Conservation (phyloP, 495 filamentous ascomycete genomes). For the Rhypophila decipiens region DNA sequence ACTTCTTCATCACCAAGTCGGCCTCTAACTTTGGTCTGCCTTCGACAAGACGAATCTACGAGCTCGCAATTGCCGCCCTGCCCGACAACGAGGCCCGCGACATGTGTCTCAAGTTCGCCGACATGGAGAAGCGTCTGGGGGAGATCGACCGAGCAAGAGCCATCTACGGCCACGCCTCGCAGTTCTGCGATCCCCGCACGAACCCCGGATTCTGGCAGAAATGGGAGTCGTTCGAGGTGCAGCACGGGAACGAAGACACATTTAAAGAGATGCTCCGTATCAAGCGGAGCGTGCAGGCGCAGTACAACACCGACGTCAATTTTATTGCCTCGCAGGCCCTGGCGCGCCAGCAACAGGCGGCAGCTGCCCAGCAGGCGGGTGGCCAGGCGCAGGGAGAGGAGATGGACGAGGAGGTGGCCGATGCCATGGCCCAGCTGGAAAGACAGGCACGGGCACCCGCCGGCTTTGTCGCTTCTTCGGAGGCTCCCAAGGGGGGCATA, state of each 20-base stretch:
- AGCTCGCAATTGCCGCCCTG: conserved; percentile 83
- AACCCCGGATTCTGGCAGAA: conserved; percentile 88
- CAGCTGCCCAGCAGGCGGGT: conserved; percentile 34
- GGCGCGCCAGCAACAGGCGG: conserved; percentile 61
- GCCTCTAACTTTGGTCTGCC: conserved; percentile 96
- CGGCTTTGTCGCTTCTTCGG: conserved; percentile 86
- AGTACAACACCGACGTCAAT: conserved; percentile 98
- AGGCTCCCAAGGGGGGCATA: conserved; percentile 69
- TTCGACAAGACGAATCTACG: conserved; percentile 95
- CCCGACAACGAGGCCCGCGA: conserved; percentile 91
- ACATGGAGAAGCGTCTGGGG: conserved; percentile 94
- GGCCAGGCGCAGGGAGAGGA: conserved; percentile 25
- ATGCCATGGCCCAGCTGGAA: conserved; percentile 90
- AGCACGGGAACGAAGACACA: conserved; percentile 97
- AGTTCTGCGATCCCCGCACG: conserved; percentile 93
- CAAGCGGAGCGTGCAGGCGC: conserved; percentile 93
- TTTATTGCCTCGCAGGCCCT: conserved; percentile 97
- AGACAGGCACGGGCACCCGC: conserved; percentile 80
- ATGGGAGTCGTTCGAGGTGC: conserved; percentile 95
- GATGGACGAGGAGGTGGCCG: conserved; percentile 50
- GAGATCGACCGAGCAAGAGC: conserved; percentile 94
- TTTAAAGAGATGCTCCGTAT: conserved; percentile 99
- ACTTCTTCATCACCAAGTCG: conserved; percentile 98
- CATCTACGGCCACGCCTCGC: conserved; percentile 92
- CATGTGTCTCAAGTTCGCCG: conserved; percentile 98